Evolutionary conservation across 768 basidiomycete species (phyloP).

Genomic region (Boletus edulis): DNA sequence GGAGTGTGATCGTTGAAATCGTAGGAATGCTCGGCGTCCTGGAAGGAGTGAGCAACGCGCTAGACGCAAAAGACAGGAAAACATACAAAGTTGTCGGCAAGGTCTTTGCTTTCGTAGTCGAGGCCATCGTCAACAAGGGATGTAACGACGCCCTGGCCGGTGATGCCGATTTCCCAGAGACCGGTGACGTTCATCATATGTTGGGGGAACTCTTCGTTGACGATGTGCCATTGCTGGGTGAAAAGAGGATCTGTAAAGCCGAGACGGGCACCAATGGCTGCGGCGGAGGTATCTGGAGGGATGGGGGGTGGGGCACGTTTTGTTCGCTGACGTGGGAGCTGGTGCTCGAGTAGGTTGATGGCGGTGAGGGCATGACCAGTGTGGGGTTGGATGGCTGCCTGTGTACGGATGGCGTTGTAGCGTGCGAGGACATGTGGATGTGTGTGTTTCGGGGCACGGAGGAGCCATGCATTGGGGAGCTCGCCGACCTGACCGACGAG

Average conservation of each 20-base stretch:
- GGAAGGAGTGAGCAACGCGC: not conserved
- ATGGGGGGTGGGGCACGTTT: slow-evolving; percentile 74
- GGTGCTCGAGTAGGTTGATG: slow-evolving; percentile 58
- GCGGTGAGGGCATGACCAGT: slow-evolving; percentile 44
- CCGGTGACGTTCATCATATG: slow-evolving; percentile 91
- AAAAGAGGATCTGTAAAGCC: slow-evolving; percentile 83
- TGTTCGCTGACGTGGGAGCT: slow-evolving; percentile 61
- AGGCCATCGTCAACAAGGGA: slow-evolving; percentile 95
- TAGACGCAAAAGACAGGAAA: not conserved
- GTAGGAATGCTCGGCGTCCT: slow-evolving; percentile 87
- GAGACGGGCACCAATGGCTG: slow-evolving; percentile 55
- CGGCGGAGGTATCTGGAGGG: slow-evolving; percentile 35
- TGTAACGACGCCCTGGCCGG: slow-evolving; percentile 81
- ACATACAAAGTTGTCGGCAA: slow-evolving; percentile 90
- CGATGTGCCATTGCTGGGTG: slow-evolving; percentile 87
- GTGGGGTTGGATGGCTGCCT: slow-evolving; percentile 35
- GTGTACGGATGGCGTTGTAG: slow-evolving; percentile 44
- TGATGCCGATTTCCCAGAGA: slow-evolving; percentile 89
- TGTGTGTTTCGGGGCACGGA: slow-evolving; percentile 49
- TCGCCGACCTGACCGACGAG: slow-evolving; percentile 88
- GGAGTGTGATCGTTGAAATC: slow-evolving; percentile 94
- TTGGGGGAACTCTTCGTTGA: slow-evolving; percentile 80
- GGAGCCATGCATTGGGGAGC: slow-evolving; percentile 78
- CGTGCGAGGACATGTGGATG: slow-evolving; percentile 40
- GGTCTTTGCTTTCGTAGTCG: slow-evolving; percentile 85